A percentile compares a stretch with the other conserved stretches of the same genome.
Conservation (phyloP, 1,284 basidiomycete species). For the Rhodotorula sp. region DNA sequence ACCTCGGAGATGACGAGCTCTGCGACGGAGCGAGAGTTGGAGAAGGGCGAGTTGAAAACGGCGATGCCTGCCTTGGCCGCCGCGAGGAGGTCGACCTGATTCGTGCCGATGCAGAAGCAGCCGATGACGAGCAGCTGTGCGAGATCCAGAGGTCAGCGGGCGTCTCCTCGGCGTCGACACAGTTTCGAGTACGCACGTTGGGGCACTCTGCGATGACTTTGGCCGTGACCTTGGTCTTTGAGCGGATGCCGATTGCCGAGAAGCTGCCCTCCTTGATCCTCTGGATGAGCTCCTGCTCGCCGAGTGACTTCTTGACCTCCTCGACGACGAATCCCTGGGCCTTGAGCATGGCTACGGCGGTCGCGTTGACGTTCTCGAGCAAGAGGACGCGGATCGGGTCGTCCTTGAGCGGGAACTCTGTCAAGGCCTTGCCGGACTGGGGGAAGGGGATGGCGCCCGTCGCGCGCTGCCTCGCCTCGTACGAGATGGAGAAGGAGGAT, state of each 20-base stretch:
- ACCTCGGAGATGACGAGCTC: constrained; percentile 96
- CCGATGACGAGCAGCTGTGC: constrained; percentile 87
- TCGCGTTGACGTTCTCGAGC: constrained; percentile 92
- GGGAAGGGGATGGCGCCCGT: constrained; percentile 10
- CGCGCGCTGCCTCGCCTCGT: constrained; percentile 3
- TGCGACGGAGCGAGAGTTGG: constrained; percentile 98
- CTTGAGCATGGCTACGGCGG: constrained; percentile 78
- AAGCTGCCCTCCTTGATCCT: constrained; percentile 72
- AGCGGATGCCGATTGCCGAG: constrained; percentile 93
- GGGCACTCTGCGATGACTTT: constrained; percentile 80
- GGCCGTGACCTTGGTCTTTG: constrained; percentile 94
- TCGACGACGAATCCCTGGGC: constrained; percentile 91
- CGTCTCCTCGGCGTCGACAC: background rate
- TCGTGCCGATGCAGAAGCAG: constrained; percentile 98
- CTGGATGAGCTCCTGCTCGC: constrained; percentile 85
- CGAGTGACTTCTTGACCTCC: constrained; percentile 80
- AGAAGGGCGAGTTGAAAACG: constrained; percentile 99
- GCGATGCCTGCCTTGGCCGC: constrained; percentile 88
- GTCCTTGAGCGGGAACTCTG: constrained; percentile 34
- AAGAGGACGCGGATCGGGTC: constrained; percentile 61
- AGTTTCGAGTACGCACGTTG: constrained; percentile 57
- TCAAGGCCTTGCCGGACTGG: constrained; percentile 31
- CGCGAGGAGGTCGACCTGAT: constrained; percentile 88
- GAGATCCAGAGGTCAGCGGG: constrained; percentile 10
- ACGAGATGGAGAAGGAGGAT: constrained; percentile 16